Conservation (phyloP, 129 eudicot genomes). For the Artemisia argyi region DNA sequence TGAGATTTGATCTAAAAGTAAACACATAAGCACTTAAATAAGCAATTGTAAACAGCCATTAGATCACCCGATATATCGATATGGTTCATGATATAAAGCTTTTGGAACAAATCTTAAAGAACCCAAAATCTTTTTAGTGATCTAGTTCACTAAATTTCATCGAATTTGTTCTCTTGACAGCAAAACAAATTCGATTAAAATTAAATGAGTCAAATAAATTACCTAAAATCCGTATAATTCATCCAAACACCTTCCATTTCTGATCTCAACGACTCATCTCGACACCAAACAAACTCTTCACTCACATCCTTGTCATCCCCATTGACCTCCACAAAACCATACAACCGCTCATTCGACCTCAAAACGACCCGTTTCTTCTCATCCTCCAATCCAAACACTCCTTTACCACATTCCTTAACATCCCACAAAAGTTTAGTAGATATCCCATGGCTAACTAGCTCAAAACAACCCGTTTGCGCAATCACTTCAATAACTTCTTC, state of each 20-base stretch:
- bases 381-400: conserved; percentile 45
- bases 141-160: too few species aligned
- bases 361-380: conserved; percentile 50
- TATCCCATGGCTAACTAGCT: conserved; percentile 72
- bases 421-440: conserved; percentile 27
- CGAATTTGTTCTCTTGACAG: not conserved
- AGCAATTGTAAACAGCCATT: not conserved
- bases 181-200: not conserved
- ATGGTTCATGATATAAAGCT: too few species aligned
- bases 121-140: not conserved
- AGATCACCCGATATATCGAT: too few species aligned
- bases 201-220: conserved; percentile 1
- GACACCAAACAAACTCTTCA: conserved; percentile 84
- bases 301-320: conserved; percentile 55
- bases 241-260: conserved; percentile 77
- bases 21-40: too few species aligned
- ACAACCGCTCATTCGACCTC: conserved; percentile 48
- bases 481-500: conserved; percentile 29
- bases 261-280: conserved; percentile 39
- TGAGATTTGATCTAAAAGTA: not conserved
- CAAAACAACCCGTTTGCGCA: conserved; percentile 59
- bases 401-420: conserved; percentile 34
- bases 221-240: conserved; percentile 71
- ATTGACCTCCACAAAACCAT: conserved; percentile 70
- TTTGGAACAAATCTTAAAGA: too few species aligned